Percentiles rank a stretch among this genome's conserved stretches.
Evolutionary conservation across 2,329 filamentous ascomycete species (phyloP).

Genomic region (Blumeria hordei): DNA sequence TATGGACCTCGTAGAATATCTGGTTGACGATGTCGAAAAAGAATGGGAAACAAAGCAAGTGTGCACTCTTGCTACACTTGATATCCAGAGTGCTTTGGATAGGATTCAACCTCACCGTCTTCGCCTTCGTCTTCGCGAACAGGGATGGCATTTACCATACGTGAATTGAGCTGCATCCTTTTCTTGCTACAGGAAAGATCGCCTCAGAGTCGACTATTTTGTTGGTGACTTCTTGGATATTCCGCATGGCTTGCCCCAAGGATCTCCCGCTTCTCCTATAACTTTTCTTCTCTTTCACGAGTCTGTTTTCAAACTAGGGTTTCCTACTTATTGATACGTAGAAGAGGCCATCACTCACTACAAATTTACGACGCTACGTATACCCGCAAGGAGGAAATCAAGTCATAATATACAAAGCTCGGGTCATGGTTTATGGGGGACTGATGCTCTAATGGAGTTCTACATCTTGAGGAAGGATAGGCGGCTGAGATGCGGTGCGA

Average conservation of each 20-base stretch:
- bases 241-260: not conserved
- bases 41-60: not conserved
- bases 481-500: too few relatives aligned
- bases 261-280: not conserved
- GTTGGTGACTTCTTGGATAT: constrained; percentile 1
- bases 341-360: too few relatives aligned
- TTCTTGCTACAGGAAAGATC: not conserved
- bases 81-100: not conserved
- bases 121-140: too few relatives aligned
- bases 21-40: not conserved
- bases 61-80: not conserved
- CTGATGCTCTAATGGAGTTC: too few relatives aligned
- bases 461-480: too few relatives aligned
- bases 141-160: not conserved
- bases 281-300: not conserved
- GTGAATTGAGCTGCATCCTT: not conserved
- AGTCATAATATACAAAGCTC: too few relatives aligned
- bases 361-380: too few relatives aligned
- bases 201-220: not conserved
- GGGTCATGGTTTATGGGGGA: too few relatives aligned
- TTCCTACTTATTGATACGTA: not conserved
- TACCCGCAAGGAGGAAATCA: too few relatives aligned
- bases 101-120: not conserved
- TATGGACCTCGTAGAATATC: not conserved
- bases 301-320: not conserved